These are phyloP conservation scores for Yamadazyma sp. DNA, from an alignment of 1,139 yeast species.

Conservation along the genomic window DNA sequence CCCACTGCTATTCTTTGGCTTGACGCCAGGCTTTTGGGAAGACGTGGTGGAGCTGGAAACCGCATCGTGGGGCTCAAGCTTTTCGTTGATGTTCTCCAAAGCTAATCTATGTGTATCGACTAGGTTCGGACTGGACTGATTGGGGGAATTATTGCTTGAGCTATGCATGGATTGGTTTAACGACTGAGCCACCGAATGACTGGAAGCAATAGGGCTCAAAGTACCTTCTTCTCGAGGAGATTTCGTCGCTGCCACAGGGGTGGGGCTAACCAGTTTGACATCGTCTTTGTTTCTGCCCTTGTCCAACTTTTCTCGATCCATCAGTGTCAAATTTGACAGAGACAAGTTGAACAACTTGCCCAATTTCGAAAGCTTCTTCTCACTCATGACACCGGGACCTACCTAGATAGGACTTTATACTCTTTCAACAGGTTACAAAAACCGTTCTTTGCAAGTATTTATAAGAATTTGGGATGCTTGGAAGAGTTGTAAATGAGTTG, in stretches of 20 bases:
- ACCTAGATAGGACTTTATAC: background rate
- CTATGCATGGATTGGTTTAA: background rate
- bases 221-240: background rate
- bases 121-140: background rate
- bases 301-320: background rate
- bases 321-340: constrained; percentile 11
- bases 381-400: constrained; percentile 10
- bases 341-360: constrained; percentile 17
- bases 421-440: background rate
- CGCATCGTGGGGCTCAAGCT: background rate
- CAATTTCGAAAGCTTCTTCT: constrained; percentile 14
- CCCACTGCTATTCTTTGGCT: constrained; percentile 3
- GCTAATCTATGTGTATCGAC: background rate
- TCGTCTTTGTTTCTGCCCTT: background rate
- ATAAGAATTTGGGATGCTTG: no score
- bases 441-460: background rate
- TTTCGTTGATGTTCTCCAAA: constrained; percentile 3
- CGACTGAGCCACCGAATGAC: background rate
- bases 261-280: background rate
- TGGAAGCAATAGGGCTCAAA: background rate
- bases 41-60: background rate
- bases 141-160: background rate
- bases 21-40: background rate
- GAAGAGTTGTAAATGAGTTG: no score
- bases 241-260: background rate